phyloP scores from a whole-genome alignment of 2,329 filamentous ascomycete species.

The Trichoderma arundinaceum region DNA sequence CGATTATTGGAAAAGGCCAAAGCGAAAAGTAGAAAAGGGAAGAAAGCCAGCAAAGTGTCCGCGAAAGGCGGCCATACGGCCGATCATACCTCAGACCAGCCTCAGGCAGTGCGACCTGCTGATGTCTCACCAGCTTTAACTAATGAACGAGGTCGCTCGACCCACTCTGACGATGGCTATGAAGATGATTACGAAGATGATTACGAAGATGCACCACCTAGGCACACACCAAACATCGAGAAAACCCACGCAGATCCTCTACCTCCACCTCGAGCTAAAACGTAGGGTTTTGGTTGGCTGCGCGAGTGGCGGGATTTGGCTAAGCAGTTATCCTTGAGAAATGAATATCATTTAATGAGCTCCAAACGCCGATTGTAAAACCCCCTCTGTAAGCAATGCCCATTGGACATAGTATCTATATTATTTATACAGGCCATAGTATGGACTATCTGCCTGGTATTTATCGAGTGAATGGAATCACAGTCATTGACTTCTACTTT shows the following conservation, averaged over 20 bases:
- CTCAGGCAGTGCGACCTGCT: slow-evolving; percentile 36
- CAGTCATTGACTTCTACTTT: too few species aligned
- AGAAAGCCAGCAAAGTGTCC: slow-evolving; percentile 72
- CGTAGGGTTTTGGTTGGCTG: slow-evolving; percentile 18
- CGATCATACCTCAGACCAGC: slow-evolving; percentile 37
- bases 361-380: not conserved
- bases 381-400: not conserved
- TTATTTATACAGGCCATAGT: not conserved
- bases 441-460: too few species aligned
- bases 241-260: slow-evolving; percentile 13
- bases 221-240: slow-evolving; percentile 15
- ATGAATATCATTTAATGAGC: slow-evolving; percentile 7
- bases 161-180: slow-evolving; percentile 49
- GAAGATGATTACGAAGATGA: slow-evolving; percentile 45
- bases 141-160: slow-evolving; percentile 44
- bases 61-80: slow-evolving; percentile 39
- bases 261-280: slow-evolving; percentile 26
- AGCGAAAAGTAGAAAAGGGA: slow-evolving; percentile 88
- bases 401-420: not conserved
- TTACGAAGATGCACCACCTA: slow-evolving; percentile 36
- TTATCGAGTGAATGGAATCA: too few species aligned
- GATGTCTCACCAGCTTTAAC: slow-evolving; percentile 37
- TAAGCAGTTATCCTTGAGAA: slow-evolving; percentile 8
- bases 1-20: slow-evolving; percentile 90
- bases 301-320: slow-evolving; percentile 2